phyloP scores from a whole-genome alignment of 1,139 yeast genomes.

The Martiniozyma asiatica region DNA sequence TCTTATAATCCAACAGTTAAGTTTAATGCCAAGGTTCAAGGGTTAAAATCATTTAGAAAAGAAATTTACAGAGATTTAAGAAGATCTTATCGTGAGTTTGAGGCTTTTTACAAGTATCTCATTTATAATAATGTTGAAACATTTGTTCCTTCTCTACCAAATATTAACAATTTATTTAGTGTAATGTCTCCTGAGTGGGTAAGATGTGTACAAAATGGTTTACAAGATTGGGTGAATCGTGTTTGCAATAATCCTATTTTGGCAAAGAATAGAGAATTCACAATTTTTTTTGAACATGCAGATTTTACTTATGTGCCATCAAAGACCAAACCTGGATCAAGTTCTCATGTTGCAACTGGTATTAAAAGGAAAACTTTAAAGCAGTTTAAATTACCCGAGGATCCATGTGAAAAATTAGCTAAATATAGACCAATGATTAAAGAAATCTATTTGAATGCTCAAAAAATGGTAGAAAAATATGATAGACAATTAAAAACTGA shows the following conservation, averaged over 20 bases:
- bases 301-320: slow-evolving; percentile 65
- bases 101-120: slow-evolving; percentile 64
- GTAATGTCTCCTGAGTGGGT: slow-evolving; percentile 75
- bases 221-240: slow-evolving; percentile 85
- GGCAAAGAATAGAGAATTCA: slow-evolving; percentile 78
- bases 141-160: slow-evolving; percentile 83
- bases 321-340: slow-evolving; percentile 32
- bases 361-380: slow-evolving; percentile 77
- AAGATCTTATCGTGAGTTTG: slow-evolving; percentile 70
- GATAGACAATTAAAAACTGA: slow-evolving; percentile 20
- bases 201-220: slow-evolving; percentile 38
- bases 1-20: slow-evolving; percentile 36
- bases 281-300: slow-evolving; percentile 67
- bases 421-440: slow-evolving; percentile 80
- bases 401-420: slow-evolving; percentile 70
- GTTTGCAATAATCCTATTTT: slow-evolving; percentile 64
- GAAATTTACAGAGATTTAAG: slow-evolving; percentile 60
- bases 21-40: slow-evolving; percentile 31
- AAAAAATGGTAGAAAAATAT: slow-evolving; percentile 30
- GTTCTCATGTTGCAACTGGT: slow-evolving; percentile 59
- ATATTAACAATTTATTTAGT: slow-evolving; percentile 65
- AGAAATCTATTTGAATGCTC: slow-evolving; percentile 51
- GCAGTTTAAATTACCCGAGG: slow-evolving; percentile 86
- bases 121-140: slow-evolving; percentile 80
- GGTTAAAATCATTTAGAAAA: slow-evolving; percentile 65